Conservation (phyloP, 495 filamentous ascomycete genomes). For the Hyphodiscus hymeniophilus region DNA sequence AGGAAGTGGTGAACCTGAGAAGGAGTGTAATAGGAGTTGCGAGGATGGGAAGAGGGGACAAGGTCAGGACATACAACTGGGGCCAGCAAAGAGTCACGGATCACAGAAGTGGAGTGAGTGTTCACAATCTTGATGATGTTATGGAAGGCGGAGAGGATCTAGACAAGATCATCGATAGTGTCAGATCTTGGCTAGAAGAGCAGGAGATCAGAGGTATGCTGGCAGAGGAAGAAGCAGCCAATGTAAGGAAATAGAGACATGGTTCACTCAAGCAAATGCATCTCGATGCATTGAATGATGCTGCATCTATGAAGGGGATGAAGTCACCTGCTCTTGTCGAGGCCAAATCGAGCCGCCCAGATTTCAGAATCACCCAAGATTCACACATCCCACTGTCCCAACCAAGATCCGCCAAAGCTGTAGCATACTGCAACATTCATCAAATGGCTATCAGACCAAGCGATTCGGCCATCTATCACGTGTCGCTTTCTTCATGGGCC, state of each 20-base stretch:
- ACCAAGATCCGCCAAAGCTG: no score
- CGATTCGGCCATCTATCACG: no score
- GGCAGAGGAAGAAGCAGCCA: slow-evolving; percentile 34
- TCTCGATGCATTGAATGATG: no score
- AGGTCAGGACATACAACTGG: slow-evolving; percentile 94
- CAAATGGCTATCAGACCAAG: no score
- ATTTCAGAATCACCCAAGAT: no score
- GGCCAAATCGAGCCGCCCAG: no score
- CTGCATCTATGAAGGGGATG: no score
- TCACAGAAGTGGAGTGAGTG: slow-evolving; percentile 75
- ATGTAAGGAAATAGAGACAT: slow-evolving; percentile 4
- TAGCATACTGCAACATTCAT: no score
- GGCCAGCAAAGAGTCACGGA: slow-evolving; percentile 89
- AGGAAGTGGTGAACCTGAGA: slow-evolving; percentile 62
- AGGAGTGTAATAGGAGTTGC: slow-evolving; percentile 70
- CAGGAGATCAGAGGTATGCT: slow-evolving; percentile 65
- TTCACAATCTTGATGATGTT: slow-evolving; percentile 76
- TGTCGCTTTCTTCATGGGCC: no score
- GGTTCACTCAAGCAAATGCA: no score
- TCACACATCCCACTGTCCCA: no score
- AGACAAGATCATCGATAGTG: slow-evolving; percentile 72
- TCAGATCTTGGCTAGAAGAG: slow-evolving; percentile 69
- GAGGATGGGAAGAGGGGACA: slow-evolving; percentile 82
- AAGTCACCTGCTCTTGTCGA: no score
- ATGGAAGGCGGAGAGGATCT: slow-evolving; percentile 63